Base-by-base conservation (phyloP, 2,329 filamentous ascomycete species). In the Diaporthe humulicola region DNA sequence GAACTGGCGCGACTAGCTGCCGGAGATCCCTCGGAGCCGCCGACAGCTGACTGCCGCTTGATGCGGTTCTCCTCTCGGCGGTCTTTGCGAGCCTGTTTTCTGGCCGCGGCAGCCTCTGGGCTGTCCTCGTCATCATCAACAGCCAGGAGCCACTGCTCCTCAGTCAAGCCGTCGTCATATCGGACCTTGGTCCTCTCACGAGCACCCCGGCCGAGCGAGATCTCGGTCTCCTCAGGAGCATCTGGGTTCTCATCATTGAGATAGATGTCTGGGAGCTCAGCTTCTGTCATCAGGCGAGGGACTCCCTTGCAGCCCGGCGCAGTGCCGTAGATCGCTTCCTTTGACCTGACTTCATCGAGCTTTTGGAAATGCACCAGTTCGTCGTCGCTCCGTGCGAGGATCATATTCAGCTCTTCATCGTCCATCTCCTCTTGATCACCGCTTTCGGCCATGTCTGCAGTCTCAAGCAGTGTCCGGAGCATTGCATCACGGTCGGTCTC, bases 131-230 rank as follows among this genome's bases (percentile, higher is more conserved):
- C 96, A 76, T 98, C 96, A 82, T 99, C 97, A 42, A 99, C 96
- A 71, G 97, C 97, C 88, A 98, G 96, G 70, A 98, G 90, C 97
- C 97, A 99, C 84, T 99, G 97, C 86, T 99, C 97, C 85, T 99
- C 97, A 0, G 97, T 98, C 40, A 99, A 91, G 70, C 97, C 97
- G 81, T 99, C 97, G 80, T 99, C 97, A 79, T 99, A 99, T 83
- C 94, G 94, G 80, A 98, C 96, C 81, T 95, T 93, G 78, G 95
- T 98, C 76, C 97, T 93, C 85, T 99, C 97, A 86, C 97, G 94
- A 77, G 96, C 96, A 80, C 97, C 97, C 83, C 97, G 96, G 75
- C 97, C 97, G 42, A 92, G 86, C 36, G 92, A 87, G 42, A 92
- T 88, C 77, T 97, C 95, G 76, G 94, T 93, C 28, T 93, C 90